phyloP scores from a whole-genome alignment of 1,284 basidiomycete species.

The Rhizoctonia solani region DNA sequence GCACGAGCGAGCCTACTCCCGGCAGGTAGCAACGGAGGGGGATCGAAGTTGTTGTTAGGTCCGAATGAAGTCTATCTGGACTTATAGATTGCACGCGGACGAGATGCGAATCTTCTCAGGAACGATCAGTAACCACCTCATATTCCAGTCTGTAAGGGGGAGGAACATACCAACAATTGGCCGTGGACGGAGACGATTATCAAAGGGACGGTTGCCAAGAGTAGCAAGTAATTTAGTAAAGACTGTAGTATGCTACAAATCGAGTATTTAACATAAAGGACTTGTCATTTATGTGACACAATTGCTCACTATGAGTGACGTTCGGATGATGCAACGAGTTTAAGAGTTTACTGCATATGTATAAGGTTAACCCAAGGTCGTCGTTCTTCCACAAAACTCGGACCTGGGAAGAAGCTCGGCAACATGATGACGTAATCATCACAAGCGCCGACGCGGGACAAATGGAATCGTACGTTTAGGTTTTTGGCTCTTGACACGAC shows the following conservation, averaged over 20 bases:
- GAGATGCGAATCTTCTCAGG: slow-evolving; percentile 19
- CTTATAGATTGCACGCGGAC: neutral
- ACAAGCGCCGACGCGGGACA: neutral
- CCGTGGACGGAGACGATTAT: slow-evolving; percentile 5
- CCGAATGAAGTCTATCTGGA: slow-evolving; percentile 19
- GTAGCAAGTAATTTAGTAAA: neutral
- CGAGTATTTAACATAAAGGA: too few relatives aligned
- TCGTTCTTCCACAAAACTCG: neutral
- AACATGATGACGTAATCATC: neutral
- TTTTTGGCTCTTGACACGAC: slow-evolving; percentile 23
- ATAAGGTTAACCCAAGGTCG: neutral
- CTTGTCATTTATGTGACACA: neutral
- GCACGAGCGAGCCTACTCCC: neutral
- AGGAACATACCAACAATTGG: slow-evolving; percentile 13
- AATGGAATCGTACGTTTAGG: slow-evolving; percentile 4
- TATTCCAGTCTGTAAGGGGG: slow-evolving; percentile 9
- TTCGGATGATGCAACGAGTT: neutral
- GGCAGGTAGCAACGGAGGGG: slow-evolving; percentile 6
- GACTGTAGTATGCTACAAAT: too few relatives aligned
- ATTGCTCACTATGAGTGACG: neutral
- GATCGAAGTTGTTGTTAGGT: slow-evolving; percentile 8
- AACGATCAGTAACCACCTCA: slow-evolving; percentile 20
- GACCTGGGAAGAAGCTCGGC: too few relatives aligned
- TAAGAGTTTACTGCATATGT: neutral
- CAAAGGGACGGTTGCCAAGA: neutral